Evolutionary conservation across 1,284 basidiomycete genomes (phyloP), one percentile per base, ranked within the genome.

Genomic region (Ustilago tritici): DNA sequence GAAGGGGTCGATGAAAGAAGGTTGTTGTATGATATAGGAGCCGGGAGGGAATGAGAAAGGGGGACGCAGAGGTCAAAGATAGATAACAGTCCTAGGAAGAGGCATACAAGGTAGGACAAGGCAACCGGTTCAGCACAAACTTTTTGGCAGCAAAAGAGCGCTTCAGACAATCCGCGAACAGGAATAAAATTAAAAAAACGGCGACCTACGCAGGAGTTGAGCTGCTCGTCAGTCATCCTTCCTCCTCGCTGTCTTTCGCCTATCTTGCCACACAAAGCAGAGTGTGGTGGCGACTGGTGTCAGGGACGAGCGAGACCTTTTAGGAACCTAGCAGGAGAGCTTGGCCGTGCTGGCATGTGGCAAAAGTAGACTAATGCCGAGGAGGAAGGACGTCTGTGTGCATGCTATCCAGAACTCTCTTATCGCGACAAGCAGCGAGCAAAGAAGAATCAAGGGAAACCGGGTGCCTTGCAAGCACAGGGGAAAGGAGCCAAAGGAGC

Each of bases 21-120:
- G n/a, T 59, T 9, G 35, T 23, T n/a, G 52, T 52, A 50, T 71
- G 69, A 71, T 71, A 71, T 71, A 71, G 63, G 69, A 61, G 41
- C 40, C 38, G 36, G 31, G 54, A n/a, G 10, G 54, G 12, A 31
- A 11, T 15, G n/a, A 32, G 58, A 31, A 34, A 41, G 40, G 59
- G 55, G 55, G 55, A 47, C 46, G n/a, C 7, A n/a, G 58, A 56
- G 57, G 46, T 34, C 31, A 50, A 28, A 61, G 60, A 40, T 49
- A 58, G 56, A 50, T 52, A 55, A 49, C 50, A 40, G 43, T 17
- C 43, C 36, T 41, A 59, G 60, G 36, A 19, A 8, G 56, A 40
- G 54, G 54, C 38, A 3, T 7, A 23, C 17, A 38, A 38, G 23
- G 35, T 41, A 14, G 54, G 9, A 28, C 23, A 34, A 54, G 34